Conservation (phyloP, 2,329 filamentous ascomycete genomes). For the Teratosphaeria gauchensis region DNA sequence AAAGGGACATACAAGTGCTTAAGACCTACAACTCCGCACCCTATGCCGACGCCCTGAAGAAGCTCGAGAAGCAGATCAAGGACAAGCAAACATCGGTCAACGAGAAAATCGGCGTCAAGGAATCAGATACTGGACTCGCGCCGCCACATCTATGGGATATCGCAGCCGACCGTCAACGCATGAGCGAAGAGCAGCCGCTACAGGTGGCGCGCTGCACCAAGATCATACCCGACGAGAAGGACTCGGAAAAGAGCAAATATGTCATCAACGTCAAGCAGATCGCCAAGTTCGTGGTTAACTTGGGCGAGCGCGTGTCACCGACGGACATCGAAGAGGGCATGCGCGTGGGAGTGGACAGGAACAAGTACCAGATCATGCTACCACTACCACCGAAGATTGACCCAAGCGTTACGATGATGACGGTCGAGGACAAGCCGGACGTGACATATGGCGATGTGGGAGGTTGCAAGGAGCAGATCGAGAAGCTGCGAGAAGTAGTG, state of each 20-base stretch:
- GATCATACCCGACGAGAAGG: conserved; percentile 95
- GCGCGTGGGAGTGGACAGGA: conserved; percentile 93
- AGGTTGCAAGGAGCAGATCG: conserved; percentile 98
- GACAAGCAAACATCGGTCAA: conserved; percentile 97
- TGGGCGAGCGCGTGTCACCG: conserved; percentile 91
- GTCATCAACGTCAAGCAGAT: conserved; percentile 99
- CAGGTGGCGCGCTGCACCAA: conserved; percentile 98
- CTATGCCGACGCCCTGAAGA: conserved; percentile 87
- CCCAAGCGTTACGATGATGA: conserved; percentile 99
- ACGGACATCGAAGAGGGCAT: conserved; percentile 99
- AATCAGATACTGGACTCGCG: conserved; percentile 96
- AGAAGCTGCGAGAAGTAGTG: conserved; percentile 96
- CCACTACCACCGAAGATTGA: conserved; percentile 97
- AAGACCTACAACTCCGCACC: conserved; percentile 98
- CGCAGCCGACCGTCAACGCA: conserved; percentile 92
- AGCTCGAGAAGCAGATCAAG: conserved; percentile 98
- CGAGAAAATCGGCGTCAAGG: conserved; percentile 85
- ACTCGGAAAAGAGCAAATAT: conserved; percentile 97
- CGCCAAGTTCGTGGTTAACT: conserved; percentile 96
- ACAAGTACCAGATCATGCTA: conserved; percentile 98
- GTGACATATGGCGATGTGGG: conserved; percentile 98
- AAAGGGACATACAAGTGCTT: conserved; percentile 93
- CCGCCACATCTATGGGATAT: conserved; percentile 99
- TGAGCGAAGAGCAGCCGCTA: conserved; percentile 95
- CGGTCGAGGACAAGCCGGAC: conserved; percentile 98